phyloP scores from a whole-genome alignment of 2,329 filamentous ascomycete genomes.

The Aplosporella prunicola region DNA sequence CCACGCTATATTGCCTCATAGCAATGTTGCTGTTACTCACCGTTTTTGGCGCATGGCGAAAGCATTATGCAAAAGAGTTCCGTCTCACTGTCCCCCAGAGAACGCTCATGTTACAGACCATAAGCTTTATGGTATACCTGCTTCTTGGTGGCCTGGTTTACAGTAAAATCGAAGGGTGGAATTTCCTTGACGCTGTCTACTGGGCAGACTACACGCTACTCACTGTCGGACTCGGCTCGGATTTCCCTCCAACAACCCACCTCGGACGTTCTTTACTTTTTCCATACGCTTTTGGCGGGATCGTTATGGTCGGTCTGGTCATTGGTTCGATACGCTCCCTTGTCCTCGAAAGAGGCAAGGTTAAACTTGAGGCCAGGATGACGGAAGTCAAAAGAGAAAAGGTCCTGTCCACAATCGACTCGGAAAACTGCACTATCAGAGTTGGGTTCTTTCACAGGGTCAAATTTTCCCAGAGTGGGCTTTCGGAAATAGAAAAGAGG shows the following conservation, averaged over 20 bases:
- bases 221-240: conserved; percentile 45
- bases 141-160: conserved; percentile 39
- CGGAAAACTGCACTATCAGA: conserved; percentile 32
- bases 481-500: conserved; percentile 32
- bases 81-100: conserved; percentile 47
- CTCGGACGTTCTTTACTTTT: conserved; percentile 43
- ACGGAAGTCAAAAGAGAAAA: conserved; percentile 39
- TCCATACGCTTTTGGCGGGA: conserved; percentile 46
- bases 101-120: conserved; percentile 46
- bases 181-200: conserved; percentile 45
- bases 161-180: conserved; percentile 43
- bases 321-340: conserved; percentile 44
- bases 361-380: conserved; percentile 42
- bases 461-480: conserved; percentile 31
- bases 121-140: conserved; percentile 40
- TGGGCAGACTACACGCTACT: conserved; percentile 49
- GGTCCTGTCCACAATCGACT: conserved; percentile 31
- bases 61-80: conserved; percentile 48
- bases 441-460: conserved; percentile 33
- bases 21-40: conserved; percentile 46
- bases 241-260: conserved; percentile 41
- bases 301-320: conserved; percentile 46
- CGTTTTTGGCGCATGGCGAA: conserved; percentile 44
- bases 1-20: conserved; percentile 47
- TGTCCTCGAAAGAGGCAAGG: conserved; percentile 41